Percentiles rank a stretch among this genome's conserved stretches.
Evolutionary conservation across 192 early-diverging fungal species (phyloP).

Genomic region (Umbelopsis ramanniana): DNA sequence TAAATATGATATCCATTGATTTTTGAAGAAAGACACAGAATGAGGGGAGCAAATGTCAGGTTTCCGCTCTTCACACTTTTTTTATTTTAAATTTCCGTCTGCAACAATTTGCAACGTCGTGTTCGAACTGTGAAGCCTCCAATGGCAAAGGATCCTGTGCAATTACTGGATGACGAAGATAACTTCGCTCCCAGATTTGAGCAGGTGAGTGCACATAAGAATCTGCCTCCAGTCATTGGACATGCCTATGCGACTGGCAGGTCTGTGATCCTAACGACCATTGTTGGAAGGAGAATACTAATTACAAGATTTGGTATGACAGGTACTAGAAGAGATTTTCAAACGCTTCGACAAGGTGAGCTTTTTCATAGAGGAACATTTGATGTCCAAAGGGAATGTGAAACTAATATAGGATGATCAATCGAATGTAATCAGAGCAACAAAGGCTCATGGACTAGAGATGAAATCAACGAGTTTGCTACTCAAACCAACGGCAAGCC

Average conservation of each 20-base stretch:
- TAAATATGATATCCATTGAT: neutral
- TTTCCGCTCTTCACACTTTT: neutral
- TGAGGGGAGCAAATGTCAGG: neutral
- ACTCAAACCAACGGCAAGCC: constrained; percentile 53
- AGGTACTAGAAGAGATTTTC: constrained; percentile 44
- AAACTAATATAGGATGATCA: neutral
- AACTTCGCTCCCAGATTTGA: constrained; percentile 20
- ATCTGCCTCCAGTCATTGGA: neutral
- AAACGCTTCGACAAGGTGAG: constrained; percentile 43
- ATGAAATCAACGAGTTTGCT: constrained; percentile 54
- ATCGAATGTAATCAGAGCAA: constrained; percentile 32
- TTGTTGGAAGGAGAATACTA: neutral
- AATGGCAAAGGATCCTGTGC: constrained; percentile 20
- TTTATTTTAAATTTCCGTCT: constrained; percentile 3
- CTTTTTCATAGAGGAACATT: too few species aligned
- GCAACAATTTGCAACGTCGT: constrained; percentile 10
- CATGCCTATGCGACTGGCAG: neutral
- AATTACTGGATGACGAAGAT: constrained; percentile 13
- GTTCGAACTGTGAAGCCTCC: constrained; percentile 10
- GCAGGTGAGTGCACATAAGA: neutral
- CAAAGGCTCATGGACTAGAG: constrained; percentile 46
- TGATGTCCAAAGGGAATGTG: neutral
- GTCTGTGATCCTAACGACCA: neutral
- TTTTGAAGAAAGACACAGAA: neutral
- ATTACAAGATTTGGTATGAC: neutral